These are phyloP conservation scores for Isatis lusitanica DNA, from an alignment of 441 rosid species.

Conservation along the genomic window DNA sequence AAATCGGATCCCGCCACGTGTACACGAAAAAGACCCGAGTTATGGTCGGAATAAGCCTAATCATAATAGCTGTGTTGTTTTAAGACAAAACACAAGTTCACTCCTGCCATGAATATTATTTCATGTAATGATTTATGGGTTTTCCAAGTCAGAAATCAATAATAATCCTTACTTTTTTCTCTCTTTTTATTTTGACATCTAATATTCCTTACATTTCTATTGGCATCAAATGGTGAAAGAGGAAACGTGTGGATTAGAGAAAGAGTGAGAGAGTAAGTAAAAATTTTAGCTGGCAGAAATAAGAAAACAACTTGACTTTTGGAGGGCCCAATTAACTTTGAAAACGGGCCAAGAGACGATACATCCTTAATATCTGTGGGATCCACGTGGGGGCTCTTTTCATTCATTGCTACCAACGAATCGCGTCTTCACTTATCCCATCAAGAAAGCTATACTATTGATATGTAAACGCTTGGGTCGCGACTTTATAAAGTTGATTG, in stretches of 20 bases:
- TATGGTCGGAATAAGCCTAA: conserved; percentile 12
- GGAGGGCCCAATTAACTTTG: conserved; percentile 30
- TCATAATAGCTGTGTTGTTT: conserved; percentile 21
- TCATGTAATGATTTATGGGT: background rate
- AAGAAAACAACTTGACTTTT: conserved; percentile 23
- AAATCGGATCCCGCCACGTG: background rate
- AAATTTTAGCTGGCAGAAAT: background rate
- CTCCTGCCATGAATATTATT: conserved; percentile 7
- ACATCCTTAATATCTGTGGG: conserved; percentile 28
- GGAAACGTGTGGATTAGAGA: conserved; percentile 12
- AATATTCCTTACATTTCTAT: background rate
- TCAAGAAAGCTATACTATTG: background rate
- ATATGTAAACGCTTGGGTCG: background rate
- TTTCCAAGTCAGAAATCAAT: background rate
- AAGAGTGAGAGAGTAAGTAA: background rate
- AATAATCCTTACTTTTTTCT: background rate
- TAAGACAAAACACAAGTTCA: conserved; percentile 4
- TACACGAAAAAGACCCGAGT: background rate
- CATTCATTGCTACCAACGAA: conserved; percentile 26
- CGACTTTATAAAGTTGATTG: conserved; percentile 3
- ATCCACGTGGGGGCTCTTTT: background rate
- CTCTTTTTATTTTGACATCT: no score
- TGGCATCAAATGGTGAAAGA: conserved; percentile 16
- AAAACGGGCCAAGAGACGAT: conserved; percentile 19
- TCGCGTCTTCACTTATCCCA: conserved; percentile 30